phyloP scores from a whole-genome alignment of 441 rosid species.

The Eruca vesicaria region DNA sequence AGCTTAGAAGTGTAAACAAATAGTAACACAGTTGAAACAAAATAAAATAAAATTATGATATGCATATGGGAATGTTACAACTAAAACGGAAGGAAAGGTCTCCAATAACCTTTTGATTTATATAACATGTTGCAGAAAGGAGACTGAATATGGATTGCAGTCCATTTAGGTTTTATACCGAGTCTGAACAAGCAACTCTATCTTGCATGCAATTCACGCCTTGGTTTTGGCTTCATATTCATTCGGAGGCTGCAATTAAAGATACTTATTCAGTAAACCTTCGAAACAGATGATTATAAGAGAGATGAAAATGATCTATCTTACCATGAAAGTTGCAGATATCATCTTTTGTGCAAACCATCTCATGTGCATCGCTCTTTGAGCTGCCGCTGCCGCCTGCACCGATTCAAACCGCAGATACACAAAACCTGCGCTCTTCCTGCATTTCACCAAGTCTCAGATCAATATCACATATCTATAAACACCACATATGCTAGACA shows the following conservation, averaged over 20 bases:
- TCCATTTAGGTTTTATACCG: constrained; percentile 18
- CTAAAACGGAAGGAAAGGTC: neutral
- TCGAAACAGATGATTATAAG: neutral
- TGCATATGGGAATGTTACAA: neutral
- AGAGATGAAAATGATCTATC: neutral
- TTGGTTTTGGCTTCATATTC: constrained; percentile 71
- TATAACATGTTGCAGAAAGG: constrained; percentile 21
- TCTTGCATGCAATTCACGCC: constrained; percentile 32
- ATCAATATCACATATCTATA: constrained; percentile 1
- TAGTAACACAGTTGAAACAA: neutral
- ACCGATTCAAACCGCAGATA: constrained; percentile 65
- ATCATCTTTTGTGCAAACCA: constrained; percentile 92
- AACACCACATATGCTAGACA: neutral
- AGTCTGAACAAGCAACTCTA: neutral
- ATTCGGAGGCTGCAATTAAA: constrained; percentile 53
- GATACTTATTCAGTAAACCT: constrained; percentile 4
- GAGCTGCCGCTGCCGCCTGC: constrained; percentile 64
- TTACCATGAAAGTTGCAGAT: constrained; percentile 79
- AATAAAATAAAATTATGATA: neutral
- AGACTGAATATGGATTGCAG: neutral
- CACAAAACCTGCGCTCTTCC: constrained; percentile 73
- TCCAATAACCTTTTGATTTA: constrained; percentile 1
- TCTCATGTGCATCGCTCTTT: constrained; percentile 85
- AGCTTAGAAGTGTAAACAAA: too few relatives aligned
- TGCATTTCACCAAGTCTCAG: constrained; percentile 30